Conservation (phyloP, 495 filamentous ascomycete species). For the Hyaloscypha hepaticicola region DNA sequence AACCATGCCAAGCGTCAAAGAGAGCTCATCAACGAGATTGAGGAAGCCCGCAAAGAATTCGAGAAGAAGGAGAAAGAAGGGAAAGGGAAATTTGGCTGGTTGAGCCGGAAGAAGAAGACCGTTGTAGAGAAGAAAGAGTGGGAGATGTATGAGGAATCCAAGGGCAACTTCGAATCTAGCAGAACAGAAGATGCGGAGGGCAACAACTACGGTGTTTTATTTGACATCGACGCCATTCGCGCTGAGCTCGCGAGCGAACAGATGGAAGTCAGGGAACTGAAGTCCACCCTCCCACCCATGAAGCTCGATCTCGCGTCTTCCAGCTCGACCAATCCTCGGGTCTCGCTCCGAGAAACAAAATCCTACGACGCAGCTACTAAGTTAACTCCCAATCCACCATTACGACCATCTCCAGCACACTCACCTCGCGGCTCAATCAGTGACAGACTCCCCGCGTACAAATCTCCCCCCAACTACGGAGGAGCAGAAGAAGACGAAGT, state of each 20-base stretch:
- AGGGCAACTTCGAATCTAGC: constrained; percentile 30
- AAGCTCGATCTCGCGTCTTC: constrained; percentile 62
- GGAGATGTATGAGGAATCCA: constrained; percentile 82
- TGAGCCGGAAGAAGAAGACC: constrained; percentile 71
- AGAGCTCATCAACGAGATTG: constrained; percentile 94
- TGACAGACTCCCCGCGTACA: constrained; percentile 32
- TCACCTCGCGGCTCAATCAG: constrained; percentile 28
- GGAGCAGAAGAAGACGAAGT: constrained; percentile 44
- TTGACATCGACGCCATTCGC: constrained; percentile 94
- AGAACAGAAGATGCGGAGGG: constrained; percentile 43
- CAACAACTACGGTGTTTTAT: constrained; percentile 65
- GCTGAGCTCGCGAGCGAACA: constrained; percentile 76
- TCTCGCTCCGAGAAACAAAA: constrained; percentile 61
- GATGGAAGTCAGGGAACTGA: constrained; percentile 67
- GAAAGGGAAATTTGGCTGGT: constrained; percentile 64
- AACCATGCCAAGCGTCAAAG: constrained; percentile 84
- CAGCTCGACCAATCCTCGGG: constrained; percentile 59
- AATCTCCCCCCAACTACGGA: constrained; percentile 11
- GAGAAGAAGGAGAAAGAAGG: constrained; percentile 69
- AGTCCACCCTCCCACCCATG: constrained; percentile 86
- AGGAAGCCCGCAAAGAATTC: constrained; percentile 85
- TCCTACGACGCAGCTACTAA: constrained; percentile 66
- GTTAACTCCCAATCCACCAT: constrained; percentile 44
- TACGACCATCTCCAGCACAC: constrained; percentile 30
- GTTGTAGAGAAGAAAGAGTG: constrained; percentile 78